These are phyloP conservation scores for Venturia carpophila DNA, from an alignment of 2,329 filamentous ascomycete genomes.

Conservation along the genomic window DNA sequence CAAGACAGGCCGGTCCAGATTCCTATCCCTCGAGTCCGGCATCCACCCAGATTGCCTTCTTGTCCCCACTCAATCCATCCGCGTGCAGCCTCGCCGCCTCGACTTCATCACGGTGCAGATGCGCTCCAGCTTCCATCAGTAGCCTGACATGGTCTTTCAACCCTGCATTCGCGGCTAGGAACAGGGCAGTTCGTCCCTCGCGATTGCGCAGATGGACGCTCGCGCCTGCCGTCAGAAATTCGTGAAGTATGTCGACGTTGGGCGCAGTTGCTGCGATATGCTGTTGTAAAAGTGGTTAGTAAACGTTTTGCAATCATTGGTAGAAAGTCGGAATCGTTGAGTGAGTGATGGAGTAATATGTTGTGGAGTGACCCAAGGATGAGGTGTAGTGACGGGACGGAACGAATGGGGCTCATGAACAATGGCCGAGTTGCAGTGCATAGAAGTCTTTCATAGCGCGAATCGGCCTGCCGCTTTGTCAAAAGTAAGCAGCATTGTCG, in stretches of 20 bases:
- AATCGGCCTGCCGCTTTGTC: not conserved
- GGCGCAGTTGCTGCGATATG: constrained; percentile 52
- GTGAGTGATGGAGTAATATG: not conserved
- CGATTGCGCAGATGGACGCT: constrained; percentile 54
- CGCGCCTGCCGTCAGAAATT: constrained; percentile 48
- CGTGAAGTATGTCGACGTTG: constrained; percentile 47
- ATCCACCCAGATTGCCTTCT: constrained; percentile 7
- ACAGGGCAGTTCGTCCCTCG: constrained; percentile 50
- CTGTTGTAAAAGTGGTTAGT: constrained; percentile 26
- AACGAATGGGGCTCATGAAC: constrained; percentile 6
- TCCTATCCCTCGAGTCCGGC: constrained; percentile 21
- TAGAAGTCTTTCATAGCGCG: not conserved
- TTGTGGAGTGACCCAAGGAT: not conserved
- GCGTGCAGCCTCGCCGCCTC: constrained; percentile 42
- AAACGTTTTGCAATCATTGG: constrained; percentile 2
- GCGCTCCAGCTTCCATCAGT: constrained; percentile 49
- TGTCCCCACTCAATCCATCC: constrained; percentile 18
- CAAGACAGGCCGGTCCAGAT: not conserved
- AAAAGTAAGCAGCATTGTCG: not conserved
- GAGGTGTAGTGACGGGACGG: constrained; percentile 6
- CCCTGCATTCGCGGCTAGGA: constrained; percentile 51
- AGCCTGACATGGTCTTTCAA: constrained; percentile 47
- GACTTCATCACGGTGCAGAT: constrained; percentile 51
- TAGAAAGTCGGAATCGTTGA: not conserved
- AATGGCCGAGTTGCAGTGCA: not conserved